Percentiles rank a stretch among this genome's conserved stretches.
Conservation (phyloP, 768 basidiomycete species). For the Termitomyces sp. region DNA sequence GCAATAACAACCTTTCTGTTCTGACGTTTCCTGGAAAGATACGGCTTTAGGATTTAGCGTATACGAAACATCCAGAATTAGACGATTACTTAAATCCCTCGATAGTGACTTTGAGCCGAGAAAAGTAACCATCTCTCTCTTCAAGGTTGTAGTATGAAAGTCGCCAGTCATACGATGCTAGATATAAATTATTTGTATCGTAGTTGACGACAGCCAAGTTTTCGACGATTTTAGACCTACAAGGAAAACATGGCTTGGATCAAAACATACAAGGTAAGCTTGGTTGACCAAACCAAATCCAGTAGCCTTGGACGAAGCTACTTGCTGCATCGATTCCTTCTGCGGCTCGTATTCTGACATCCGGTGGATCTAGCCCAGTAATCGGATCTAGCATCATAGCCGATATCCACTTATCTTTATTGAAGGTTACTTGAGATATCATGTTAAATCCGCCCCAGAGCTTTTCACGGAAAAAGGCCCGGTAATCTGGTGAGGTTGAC, state of each 20-base stretch:
- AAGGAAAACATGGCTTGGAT: not conserved
- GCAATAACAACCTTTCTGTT: constrained; percentile 77
- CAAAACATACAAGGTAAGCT: not conserved
- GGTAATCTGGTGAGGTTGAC: constrained; percentile 83
- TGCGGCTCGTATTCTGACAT: constrained; percentile 83
- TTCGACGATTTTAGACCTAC: constrained; percentile 87
- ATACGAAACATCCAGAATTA: not conserved
- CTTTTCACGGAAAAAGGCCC: constrained; percentile 89
- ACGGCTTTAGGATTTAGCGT: not conserved
- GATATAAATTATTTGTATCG: constrained; percentile 82
- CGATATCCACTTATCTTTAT: constrained; percentile 84
- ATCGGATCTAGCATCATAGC: constrained; percentile 88
- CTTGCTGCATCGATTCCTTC: constrained; percentile 91
- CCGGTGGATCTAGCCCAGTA: constrained; percentile 86
- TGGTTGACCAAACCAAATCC: constrained; percentile 69
- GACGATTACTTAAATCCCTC: constrained; percentile 68
- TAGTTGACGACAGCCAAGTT: constrained; percentile 92
- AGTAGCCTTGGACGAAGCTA: constrained; percentile 85
- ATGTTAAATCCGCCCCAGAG: constrained; percentile 76
- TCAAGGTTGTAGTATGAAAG: constrained; percentile 88
- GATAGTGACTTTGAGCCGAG: constrained; percentile 72
- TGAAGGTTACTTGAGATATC: constrained; percentile 78
- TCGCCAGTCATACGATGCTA: constrained; percentile 91
- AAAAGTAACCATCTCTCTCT: constrained; percentile 86
- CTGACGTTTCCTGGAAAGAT: constrained; percentile 49